These are phyloP conservation scores for Ramicandelaber brevisporus DNA, from an alignment of 192 early-diverging fungal genomes.

Conservation along the genomic window DNA sequence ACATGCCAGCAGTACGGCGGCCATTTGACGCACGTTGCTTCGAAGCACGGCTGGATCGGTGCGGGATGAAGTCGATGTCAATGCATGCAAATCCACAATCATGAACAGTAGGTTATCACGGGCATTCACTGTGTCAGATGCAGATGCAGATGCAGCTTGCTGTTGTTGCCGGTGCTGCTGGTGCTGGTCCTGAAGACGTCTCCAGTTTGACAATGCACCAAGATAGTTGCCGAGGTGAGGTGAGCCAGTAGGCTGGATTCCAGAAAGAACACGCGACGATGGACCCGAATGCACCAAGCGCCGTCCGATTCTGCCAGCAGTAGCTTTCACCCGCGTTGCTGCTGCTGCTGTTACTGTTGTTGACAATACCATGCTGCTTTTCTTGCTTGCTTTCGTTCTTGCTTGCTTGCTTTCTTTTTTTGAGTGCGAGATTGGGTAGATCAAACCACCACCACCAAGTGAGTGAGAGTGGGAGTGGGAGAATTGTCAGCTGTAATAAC, in stretches of 20 bases:
- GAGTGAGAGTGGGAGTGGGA: too few species aligned
- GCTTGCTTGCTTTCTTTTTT: too few species aligned
- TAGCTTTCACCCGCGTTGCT: too few species aligned
- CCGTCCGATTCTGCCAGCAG: too few species aligned
- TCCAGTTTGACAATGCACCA: slow-evolving; percentile 74
- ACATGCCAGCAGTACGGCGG: slow-evolving; percentile 51
- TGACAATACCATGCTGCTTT: too few species aligned
- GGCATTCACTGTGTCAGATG: slow-evolving; percentile 4
- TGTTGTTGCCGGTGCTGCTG: not conserved
- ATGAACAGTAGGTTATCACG: slow-evolving; percentile 29
- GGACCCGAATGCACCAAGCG: too few species aligned
- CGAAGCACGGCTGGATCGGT: slow-evolving; percentile 36
- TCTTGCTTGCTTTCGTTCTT: too few species aligned
- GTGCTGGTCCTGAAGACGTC: slow-evolving; percentile 28
- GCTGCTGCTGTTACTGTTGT: too few species aligned
- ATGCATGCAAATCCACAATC: slow-evolving; percentile 76
- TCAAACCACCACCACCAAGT: too few species aligned
- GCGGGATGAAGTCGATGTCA: slow-evolving; percentile 41
- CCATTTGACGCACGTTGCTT: slow-evolving; percentile 42
- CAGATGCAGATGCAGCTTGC: not conserved
- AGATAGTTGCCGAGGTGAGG: slow-evolving; percentile 90
- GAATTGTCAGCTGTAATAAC: too few species aligned
- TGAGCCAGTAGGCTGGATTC: slow-evolving; percentile 82
- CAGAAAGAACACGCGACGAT: too few species aligned
- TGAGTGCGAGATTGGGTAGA: too few species aligned